Evolutionary conservation across 495 filamentous ascomycete species (phyloP), one percentile per base, ranked within the genome.

Genomic region (Cenococcum geophilum): DNA sequence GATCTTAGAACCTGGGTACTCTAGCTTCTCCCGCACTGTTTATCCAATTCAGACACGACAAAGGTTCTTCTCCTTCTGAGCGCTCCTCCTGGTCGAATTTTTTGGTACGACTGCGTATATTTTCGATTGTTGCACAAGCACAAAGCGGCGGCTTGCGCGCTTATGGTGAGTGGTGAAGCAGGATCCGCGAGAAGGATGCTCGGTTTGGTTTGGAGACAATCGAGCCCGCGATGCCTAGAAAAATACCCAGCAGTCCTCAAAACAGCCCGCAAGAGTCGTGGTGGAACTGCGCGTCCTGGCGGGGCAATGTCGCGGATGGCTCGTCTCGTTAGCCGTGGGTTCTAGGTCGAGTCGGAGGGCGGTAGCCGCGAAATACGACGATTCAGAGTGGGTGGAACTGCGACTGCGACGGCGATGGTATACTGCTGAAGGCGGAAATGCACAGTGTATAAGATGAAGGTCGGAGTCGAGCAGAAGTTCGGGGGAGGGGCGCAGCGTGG

Each of bases 81-180:
- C 27, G 27, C 27, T 14, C 3, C 14, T 6, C 6, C 40, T 45
- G 11, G 11, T 14, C 40, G 40, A 10, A 45, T 45, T 45, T 18
- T 45, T 14, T 45, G 40, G 40, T 45, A 45, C 40, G 12, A 45
- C 40, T 2, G 11, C 18, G 40, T 45, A 14, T 14, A 14, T 45
- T 14, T 45, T 18, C 27, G 42, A 9, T 18, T 21, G 61, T 53
- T 34, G 21, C 21, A 64, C 50, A 60, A 43, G 42, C 40, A 37
- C 58, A 40, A 22, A 55, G 43, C 40, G 49, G 53, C 55, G 63
- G 63, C 63, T 61, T 57, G 55, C 58, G 63, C 63, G 63, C 63
- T 61, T 65, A 58, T 12, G 25, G 55, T 18, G 20, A 47, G 36
- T 25, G 53, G 32, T 37, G 53, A 56, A 12, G 53, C 18, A 20